Evolutionary conservation across 192 early-diverging fungal genomes (phyloP), one percentile per base, ranked within the genome.

Genomic region (Backusella circina): DNA sequence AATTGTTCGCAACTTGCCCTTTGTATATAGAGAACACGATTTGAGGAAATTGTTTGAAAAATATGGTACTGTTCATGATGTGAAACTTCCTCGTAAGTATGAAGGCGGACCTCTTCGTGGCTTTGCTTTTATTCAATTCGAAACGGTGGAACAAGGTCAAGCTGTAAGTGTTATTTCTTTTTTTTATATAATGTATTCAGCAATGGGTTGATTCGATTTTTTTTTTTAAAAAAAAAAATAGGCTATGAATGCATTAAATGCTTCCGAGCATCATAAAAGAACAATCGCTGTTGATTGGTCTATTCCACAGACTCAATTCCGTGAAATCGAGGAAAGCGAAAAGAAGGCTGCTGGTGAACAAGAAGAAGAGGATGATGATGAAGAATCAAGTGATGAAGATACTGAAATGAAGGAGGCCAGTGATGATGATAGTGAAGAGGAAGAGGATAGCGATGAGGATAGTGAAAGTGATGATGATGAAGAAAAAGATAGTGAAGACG

Each of bases 51-150:
- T 89, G 2, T 94, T 97, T 80, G 82, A 82, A 30, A 80, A 86
- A 6, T 85, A 86, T 74, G 95, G 95, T 21, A 91, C 83, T 9
- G 88, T 97, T 8, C 85, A 88, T 26, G 88, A 91, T 18, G 84
- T 94, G 38, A 87, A 87, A 36, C 78, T 97, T 64, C 95, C 96
- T 2, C 87, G 88, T 75, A 94, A 92, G 72, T 90, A 80, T 35
- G 87, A 83, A 3, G 89, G 90, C 39, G 94, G 95, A 32, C 94
- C 92, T 33, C 78, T 94, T 21, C 84, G 88, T 36, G 97, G 97
- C 3, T 97, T 97, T 88, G 97, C 90, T 16, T 98, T 98, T 84
- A 89, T 98, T 37, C 93, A 97, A 76, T 93, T 93, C 82, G 87
- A 84, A 71, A 90, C 85, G n/a, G 73, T 88, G 36, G 84, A 85